Evolutionary conservation across 2,329 filamentous ascomycete species (phyloP).

Genomic region (Colletotrichum limetticola): DNA sequence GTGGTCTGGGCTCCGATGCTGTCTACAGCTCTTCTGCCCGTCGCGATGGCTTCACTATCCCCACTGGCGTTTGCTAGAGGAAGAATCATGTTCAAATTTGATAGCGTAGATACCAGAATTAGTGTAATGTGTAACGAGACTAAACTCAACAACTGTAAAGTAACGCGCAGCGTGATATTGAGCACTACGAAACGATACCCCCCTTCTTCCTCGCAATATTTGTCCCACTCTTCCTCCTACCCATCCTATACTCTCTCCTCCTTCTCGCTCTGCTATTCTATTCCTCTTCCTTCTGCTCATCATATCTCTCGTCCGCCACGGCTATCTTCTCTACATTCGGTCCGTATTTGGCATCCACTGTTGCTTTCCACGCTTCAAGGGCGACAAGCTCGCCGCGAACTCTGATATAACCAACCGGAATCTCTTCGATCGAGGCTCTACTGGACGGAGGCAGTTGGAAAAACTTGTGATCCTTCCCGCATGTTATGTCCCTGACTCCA

Average conservation of each 20-base stretch:
- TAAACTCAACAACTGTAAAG: neutral
- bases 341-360: no score
- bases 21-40: slow-evolving; percentile 41
- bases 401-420: neutral
- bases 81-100: neutral
- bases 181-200: neutral
- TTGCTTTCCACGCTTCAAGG: no score
- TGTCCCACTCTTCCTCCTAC: no score
- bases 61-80: slow-evolving; percentile 37
- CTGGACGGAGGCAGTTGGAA: neutral
- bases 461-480: neutral
- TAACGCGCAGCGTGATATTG: neutral
- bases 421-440: neutral
- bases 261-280: no score
- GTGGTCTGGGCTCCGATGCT: slow-evolving; percentile 59
- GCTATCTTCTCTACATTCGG: no score
- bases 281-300: no score
- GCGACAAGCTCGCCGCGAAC: neutral
- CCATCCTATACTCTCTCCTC: no score
- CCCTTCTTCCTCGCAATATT: no score
- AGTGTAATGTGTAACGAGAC: neutral
- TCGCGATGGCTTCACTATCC: slow-evolving; percentile 46
- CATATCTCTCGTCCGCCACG: no score
- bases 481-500: neutral
- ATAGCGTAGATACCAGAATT: neutral